These are phyloP conservation scores for Pisolithus thermaeus DNA, from an alignment of 1,284 basidiomycete species.

Conservation along the genomic window DNA sequence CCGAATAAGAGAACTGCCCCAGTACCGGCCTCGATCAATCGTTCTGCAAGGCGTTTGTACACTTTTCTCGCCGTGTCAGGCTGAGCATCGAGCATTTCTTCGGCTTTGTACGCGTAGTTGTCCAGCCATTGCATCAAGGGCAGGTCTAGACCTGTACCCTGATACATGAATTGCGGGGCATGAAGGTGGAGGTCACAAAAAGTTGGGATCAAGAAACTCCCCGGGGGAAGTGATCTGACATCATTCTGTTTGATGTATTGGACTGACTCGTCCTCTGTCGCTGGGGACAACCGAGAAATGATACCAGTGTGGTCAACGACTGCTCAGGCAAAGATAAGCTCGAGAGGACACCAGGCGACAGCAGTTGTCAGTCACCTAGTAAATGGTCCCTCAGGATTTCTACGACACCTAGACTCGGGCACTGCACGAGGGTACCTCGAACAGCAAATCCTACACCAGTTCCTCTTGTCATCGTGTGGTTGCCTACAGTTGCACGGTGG, in stretches of 20 bases:
- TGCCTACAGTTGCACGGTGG: neutral
- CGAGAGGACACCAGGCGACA: neutral
- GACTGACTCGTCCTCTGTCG: conserved; percentile 30
- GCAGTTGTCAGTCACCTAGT: conserved; percentile 35
- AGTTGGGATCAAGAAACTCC: conserved; percentile 67
- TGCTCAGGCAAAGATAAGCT: conserved; percentile 23
- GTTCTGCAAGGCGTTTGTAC: conserved; percentile 56
- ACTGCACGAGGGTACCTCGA: conserved; percentile 55
- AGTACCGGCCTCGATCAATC: conserved; percentile 68
- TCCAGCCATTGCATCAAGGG: conserved; percentile 82
- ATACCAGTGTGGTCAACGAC: conserved; percentile 48
- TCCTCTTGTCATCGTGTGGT: conserved; percentile 6
- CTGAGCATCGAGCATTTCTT: conserved; percentile 66
- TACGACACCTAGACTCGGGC: conserved; percentile 42
- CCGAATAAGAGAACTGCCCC: conserved; percentile 75
- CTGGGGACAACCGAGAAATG: conserved; percentile 47
- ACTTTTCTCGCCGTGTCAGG: conserved; percentile 55
- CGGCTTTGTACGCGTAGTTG: conserved; percentile 72
- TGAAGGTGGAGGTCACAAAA: conserved; percentile 83
- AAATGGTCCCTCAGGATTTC: conserved; percentile 54
- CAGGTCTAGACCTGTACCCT: conserved; percentile 78
- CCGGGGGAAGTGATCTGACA: conserved; percentile 37
- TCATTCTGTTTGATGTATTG: conserved; percentile 20
- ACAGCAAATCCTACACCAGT: conserved; percentile 19
- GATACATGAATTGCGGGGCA: conserved; percentile 82